These are phyloP conservation scores for Rhodotorula toruloides DNA, from an alignment of 768 basidiomycete genomes.

Conservation along the genomic window DNA sequence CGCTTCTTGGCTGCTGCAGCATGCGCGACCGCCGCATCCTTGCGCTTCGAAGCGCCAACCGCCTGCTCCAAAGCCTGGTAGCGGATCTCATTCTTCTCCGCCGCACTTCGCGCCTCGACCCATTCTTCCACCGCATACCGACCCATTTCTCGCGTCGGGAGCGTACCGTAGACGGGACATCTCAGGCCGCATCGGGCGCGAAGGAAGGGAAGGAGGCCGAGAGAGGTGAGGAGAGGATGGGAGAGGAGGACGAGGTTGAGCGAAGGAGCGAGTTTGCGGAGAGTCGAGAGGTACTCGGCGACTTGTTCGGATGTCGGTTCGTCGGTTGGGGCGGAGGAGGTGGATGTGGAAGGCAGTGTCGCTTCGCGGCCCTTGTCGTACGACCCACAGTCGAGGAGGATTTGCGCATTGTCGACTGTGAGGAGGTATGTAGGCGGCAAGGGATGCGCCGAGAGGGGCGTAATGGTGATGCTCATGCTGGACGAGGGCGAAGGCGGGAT, in stretches of 20 bases:
- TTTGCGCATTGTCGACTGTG: slow-evolving; percentile 86
- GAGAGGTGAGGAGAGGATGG: slow-evolving; percentile 82
- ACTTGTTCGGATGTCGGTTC: slow-evolving; percentile 35
- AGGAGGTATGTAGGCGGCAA: slow-evolving; percentile 54
- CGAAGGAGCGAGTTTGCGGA: slow-evolving; percentile 58
- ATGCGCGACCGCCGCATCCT: slow-evolving; percentile 52
- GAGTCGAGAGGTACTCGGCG: slow-evolving; percentile 41
- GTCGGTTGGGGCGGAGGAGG: slow-evolving; percentile 45
- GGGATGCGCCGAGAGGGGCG: slow-evolving; percentile 61
- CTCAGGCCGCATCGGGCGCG: slow-evolving; percentile 73
- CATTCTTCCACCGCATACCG: slow-evolving; percentile 86
- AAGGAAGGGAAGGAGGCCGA: slow-evolving; percentile 89
- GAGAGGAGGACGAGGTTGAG: slow-evolving; percentile 89
- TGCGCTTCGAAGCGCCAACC: too few relatives aligned
- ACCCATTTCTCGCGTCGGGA: slow-evolving; percentile 94
- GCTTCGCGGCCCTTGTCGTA: slow-evolving; percentile 73
- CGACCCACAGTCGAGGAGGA: slow-evolving; percentile 91
- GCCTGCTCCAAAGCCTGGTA: neutral
- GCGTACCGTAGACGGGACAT: slow-evolving; percentile 86
- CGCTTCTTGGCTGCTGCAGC: too few relatives aligned
- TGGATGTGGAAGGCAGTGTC: slow-evolving; percentile 36
- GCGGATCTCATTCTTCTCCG: slow-evolving; percentile 40
- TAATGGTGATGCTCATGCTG: slow-evolving; percentile 70
- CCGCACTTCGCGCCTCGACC: slow-evolving; percentile 60
- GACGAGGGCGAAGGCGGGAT: too few relatives aligned